Evolutionary conservation across 768 basidiomycete genomes (phyloP), one percentile per base, ranked within the genome.

Genomic region (Pleurotus sapidus): DNA sequence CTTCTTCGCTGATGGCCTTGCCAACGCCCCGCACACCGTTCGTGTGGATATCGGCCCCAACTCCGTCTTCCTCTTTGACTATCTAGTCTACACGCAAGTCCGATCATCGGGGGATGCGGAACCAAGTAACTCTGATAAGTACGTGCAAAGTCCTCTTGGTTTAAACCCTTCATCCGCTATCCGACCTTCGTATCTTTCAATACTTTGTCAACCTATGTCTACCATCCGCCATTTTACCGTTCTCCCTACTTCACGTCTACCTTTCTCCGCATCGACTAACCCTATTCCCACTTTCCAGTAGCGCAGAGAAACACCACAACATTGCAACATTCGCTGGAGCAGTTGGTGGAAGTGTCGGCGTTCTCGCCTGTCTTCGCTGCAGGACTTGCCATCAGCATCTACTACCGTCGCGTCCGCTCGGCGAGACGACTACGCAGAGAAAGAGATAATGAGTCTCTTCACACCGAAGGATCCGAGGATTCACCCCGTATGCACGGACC

Each of bases 311-410:
- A 54, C 51, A 39, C 15, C 51, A 54, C n/a, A 42, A 54, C 24
- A 20, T 54, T 42, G 76, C 73, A 14, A 82, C 83, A 5, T 84
- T 86, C 63, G 82, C 72, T 1, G 80, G 76, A n/a, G 81, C 78
- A 1, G 72, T 84, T 20, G 81, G 79, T 0, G 79, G 79, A 25
- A 75, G 72, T 27, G 74, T 82, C 15, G 83, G 83, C 27, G 76
- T 82, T 18, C 75, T 84, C 9, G 72, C 72, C 9, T n/a, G 61
- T 79, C 38, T 67, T 84, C 53, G 72, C 80, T 6, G 62, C 80
- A 6, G 76, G 77, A 3, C 68, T 83, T n/a, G 79, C 78, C 0
- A 62, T 81, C 58, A 83, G 78, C 66, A 77, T 85, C 57, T 79
- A 75, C 59, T 71, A 75, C 4, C 75, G 83, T 18, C 73, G 83